Conservation (phyloP, 129 eudicot genomes). For the Smallanthus sonchifolius region DNA sequence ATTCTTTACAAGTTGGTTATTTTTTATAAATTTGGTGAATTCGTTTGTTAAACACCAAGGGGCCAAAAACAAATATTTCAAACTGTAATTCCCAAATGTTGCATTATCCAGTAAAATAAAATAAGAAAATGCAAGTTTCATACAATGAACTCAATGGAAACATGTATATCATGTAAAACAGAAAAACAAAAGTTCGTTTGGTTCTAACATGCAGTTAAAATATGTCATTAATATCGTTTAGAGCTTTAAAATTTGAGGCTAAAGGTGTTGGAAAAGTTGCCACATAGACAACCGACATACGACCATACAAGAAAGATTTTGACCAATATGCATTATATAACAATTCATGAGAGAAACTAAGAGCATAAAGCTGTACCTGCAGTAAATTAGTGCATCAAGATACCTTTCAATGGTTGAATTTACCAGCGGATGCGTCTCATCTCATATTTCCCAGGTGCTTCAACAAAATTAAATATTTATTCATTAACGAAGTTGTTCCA, state of each 20-base stretch:
- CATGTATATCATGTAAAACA: not conserved
- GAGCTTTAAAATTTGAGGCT: not conserved
- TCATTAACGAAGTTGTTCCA: constrained; percentile 38
- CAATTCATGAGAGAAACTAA: not conserved
- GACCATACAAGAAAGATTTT: not conserved
- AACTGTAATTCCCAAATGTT: not conserved
- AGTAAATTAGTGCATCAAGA: not conserved
- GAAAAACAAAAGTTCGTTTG: not conserved
- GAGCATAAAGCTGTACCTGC: not conserved
- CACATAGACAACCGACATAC: not conserved
- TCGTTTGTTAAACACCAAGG: not conserved
- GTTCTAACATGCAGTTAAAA: not conserved
- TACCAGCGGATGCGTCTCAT: not conserved
- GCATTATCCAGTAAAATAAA: not conserved
- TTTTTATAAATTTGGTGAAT: not conserved
- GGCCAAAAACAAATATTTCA: not conserved
- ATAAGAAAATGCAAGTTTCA: not conserved
- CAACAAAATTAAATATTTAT: not conserved
- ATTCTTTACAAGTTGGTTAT: not conserved
- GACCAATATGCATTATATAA: not conserved
- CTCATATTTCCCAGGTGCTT: not conserved
- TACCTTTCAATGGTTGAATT: not conserved
- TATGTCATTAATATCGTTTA: not conserved
- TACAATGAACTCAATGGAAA: not conserved
- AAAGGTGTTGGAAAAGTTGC: not conserved